A percentile compares a stretch with the other conserved stretches of the same genome.
Evolutionary conservation across 129 eudicot genomes (phyloP).

Genomic region (Daucus carota): DH1_v3.0 NC_030389.2:25683501-25684000

Average conservation of each 20-base stretch:
- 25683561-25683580: not conserved
- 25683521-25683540: not conserved
- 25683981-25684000: slow-evolving; percentile 1
- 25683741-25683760: slow-evolving; percentile 4
- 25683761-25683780: not conserved
- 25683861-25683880: not conserved
- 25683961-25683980: not conserved
- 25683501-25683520: no score
- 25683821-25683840: not conserved
- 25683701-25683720: not conserved
- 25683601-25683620: not conserved
- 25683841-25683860: not conserved
- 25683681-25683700: not conserved
- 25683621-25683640: not conserved
- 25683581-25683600: slow-evolving; percentile 1
- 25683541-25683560: not conserved
- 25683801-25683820: slow-evolving; percentile 5
- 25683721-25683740: not conserved
- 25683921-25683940: not conserved
- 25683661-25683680: not conserved
- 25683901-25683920: not conserved
- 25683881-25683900: not conserved
- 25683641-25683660: not conserved
- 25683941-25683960: not conserved
- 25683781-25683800: not conserved